Percentiles rank a stretch among this genome's conserved stretches.
These are phyloP conservation scores for Phytopythium litorale DNA, from an alignment of 352 stramenopile genomes.

Conservation along the genomic window DNA sequence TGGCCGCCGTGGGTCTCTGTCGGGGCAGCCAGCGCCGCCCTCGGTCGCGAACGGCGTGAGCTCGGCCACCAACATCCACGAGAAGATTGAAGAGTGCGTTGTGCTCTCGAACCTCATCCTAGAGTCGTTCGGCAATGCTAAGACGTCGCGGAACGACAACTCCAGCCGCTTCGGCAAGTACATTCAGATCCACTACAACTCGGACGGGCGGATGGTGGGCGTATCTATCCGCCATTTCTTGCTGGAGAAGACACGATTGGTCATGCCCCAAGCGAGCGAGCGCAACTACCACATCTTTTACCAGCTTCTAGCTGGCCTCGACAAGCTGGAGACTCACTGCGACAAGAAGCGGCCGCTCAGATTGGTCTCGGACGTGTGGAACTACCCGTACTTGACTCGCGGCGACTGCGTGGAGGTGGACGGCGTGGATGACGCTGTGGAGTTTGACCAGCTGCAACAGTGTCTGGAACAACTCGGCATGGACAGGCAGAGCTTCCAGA, in stretches of 20 bases:
- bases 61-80: conserved; percentile 36
- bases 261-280: conserved; percentile 63
- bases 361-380: conserved; percentile 46
- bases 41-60: conserved; percentile 8
- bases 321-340: conserved; percentile 17
- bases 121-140: conserved; percentile 84
- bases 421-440: conserved; percentile 59
- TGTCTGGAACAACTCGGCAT: conserved; percentile 71
- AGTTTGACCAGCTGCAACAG: conserved; percentile 66
- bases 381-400: conserved; percentile 70
- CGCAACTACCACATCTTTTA: conserved; percentile 88
- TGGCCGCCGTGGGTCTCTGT: conserved; percentile 2
- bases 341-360: conserved; percentile 22
- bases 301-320: conserved; percentile 55
- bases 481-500: conserved; percentile 54
- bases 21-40: conserved; percentile 5
- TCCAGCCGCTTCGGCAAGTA: conserved; percentile 91
- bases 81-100: conserved; percentile 81
- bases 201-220: conserved; percentile 62
- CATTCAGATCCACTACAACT: conserved; percentile 83
- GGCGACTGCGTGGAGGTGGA: conserved; percentile 77
- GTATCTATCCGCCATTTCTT: conserved; percentile 80
- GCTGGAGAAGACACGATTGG: conserved; percentile 74
- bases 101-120: conserved; percentile 80
- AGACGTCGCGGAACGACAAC: conserved; percentile 87